A percentile compares a stretch with the other conserved stretches of the same genome.
These are phyloP conservation scores for Neonectria neomacrospora DNA, from an alignment of 2,329 filamentous ascomycete genomes.

Conservation along the genomic window DNA sequence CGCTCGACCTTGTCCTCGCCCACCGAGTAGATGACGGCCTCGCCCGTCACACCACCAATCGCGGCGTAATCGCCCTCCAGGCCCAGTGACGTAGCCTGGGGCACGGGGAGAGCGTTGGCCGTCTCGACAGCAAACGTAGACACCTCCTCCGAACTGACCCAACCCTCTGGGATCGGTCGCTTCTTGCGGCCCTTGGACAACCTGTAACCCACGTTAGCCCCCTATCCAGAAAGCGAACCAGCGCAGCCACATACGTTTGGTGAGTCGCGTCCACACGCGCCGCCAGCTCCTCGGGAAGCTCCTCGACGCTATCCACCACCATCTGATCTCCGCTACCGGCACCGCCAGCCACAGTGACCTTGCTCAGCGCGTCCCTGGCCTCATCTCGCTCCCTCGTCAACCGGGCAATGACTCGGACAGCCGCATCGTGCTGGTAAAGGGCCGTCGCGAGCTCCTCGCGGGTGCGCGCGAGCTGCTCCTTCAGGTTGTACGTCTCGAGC, in stretches of 20 bases:
- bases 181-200: slow-evolving; percentile 91
- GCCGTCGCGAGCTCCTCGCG: slow-evolving; percentile 93
- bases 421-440: slow-evolving; percentile 96
- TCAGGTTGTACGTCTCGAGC: slow-evolving; percentile 89
- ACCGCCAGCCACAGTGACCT: slow-evolving; percentile 76
- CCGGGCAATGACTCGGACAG: slow-evolving; percentile 92
- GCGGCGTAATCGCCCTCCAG: slow-evolving; percentile 73
- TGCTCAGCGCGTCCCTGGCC: slow-evolving; percentile 87
- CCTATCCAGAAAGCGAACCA: background rate
- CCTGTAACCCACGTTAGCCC: slow-evolving; percentile 57
- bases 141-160: slow-evolving; percentile 82
- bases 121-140: slow-evolving; percentile 57
- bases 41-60: slow-evolving; percentile 79
- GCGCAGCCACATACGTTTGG: slow-evolving; percentile 69
- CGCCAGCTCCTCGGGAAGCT: slow-evolving; percentile 76
- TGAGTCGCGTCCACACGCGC: slow-evolving; percentile 84
- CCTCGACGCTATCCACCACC: slow-evolving; percentile 84
- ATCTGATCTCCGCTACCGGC: slow-evolving; percentile 80
- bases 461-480: slow-evolving; percentile 89
- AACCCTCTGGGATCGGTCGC: slow-evolving; percentile 84
- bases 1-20: slow-evolving; percentile 74
- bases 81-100: slow-evolving; percentile 61
- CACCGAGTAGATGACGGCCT: slow-evolving; percentile 80
- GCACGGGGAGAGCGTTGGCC: slow-evolving; percentile 60
- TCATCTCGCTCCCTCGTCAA: slow-evolving; percentile 93